These are phyloP conservation scores for Asterella californica DNA, from an alignment of 225 moss, liverwort and hornwort genomes.

Conservation along the genomic window DNA sequence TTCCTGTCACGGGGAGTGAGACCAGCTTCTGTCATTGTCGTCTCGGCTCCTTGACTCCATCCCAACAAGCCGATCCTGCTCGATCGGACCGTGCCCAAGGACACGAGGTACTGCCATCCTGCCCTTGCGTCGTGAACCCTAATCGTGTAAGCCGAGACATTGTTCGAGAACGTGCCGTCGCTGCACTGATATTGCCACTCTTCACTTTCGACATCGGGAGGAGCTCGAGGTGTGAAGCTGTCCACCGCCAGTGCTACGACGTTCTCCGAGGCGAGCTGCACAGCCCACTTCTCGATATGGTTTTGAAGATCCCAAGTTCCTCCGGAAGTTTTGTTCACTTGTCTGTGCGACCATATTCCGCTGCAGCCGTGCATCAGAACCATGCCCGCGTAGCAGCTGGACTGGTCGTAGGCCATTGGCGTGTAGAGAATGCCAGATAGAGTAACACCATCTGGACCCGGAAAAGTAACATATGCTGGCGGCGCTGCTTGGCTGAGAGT, in stretches of 20 bases:
- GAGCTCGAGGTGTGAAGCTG: constrained; percentile 61
- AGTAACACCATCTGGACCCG: constrained; percentile 7
- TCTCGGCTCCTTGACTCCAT: constrained; percentile 63
- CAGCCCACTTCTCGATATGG: constrained; percentile 58
- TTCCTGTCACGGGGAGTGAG: constrained; percentile 31
- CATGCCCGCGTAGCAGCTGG: constrained; percentile 32
- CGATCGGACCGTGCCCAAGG: constrained; percentile 34
- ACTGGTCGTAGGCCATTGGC: not conserved
- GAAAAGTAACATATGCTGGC: constrained; percentile 2
- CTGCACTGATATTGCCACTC: constrained; percentile 66
- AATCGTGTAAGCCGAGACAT: constrained; percentile 38
- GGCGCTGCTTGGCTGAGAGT: not conserved
- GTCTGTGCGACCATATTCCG: constrained; percentile 60
- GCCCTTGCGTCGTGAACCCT: constrained; percentile 59
- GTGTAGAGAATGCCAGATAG: constrained; percentile 1
- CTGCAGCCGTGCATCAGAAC: constrained; percentile 74
- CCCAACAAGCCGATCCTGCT: constrained; percentile 51
- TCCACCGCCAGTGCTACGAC: constrained; percentile 62
- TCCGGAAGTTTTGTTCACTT: constrained; percentile 39
- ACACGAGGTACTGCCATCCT: constrained; percentile 46
- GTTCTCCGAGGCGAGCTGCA: constrained; percentile 47
- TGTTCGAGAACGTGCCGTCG: constrained; percentile 35
- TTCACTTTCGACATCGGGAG: constrained; percentile 17
- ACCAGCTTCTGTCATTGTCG: constrained; percentile 52
- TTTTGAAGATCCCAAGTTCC: constrained; percentile 61